These are phyloP conservation scores for Chrysoporthe puriensis DNA, from an alignment of 2,329 filamentous ascomycete species.

Conservation along the genomic window DNA sequence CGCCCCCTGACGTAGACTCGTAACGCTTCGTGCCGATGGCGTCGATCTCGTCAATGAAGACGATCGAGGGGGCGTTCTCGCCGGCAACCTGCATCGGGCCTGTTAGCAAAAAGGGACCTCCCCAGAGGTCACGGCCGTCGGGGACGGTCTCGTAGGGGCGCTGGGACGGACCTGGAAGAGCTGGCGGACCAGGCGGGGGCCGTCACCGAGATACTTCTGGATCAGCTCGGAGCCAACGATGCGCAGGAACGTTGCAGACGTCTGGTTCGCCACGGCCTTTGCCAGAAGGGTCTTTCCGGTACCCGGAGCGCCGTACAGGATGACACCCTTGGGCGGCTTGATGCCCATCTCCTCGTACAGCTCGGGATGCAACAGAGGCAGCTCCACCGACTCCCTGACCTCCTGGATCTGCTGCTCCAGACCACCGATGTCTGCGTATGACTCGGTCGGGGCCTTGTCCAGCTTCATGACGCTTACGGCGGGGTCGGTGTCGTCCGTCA, in stretches of 20 bases:
- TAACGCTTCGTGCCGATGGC: slow-evolving; percentile 99
- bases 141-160: slow-evolving; percentile 14
- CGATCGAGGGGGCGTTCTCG: slow-evolving; percentile 94
- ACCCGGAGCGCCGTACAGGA: slow-evolving; percentile 94
- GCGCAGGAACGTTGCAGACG: slow-evolving; percentile 96
- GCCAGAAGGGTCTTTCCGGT: slow-evolving; percentile 96
- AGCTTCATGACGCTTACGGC: slow-evolving; percentile 99
- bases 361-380: slow-evolving; percentile 93
- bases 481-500: slow-evolving; percentile 95
- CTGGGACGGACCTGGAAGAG: slow-evolving; percentile 74
- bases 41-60: slow-evolving; percentile 99
- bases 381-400: slow-evolving; percentile 93
- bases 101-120: slow-evolving; percentile 32
- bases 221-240: slow-evolving; percentile 98
- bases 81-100: slow-evolving; percentile 70
- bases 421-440: slow-evolving; percentile 97
- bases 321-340: slow-evolving; percentile 99
- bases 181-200: slow-evolving; percentile 90
- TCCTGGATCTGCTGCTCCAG: slow-evolving; percentile 95
- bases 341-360: slow-evolving; percentile 99
- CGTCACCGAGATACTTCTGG: slow-evolving; percentile 97
- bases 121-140: not conserved
- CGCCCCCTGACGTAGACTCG: slow-evolving; percentile 94
- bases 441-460: slow-evolving; percentile 97
- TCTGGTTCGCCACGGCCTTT: slow-evolving; percentile 97